A percentile compares a stretch with the other conserved stretches of the same genome.
Evolutionary conservation across 176 grass and related monocot genomes (phyloP).

Genomic region (Oryza officinalis): DNA sequence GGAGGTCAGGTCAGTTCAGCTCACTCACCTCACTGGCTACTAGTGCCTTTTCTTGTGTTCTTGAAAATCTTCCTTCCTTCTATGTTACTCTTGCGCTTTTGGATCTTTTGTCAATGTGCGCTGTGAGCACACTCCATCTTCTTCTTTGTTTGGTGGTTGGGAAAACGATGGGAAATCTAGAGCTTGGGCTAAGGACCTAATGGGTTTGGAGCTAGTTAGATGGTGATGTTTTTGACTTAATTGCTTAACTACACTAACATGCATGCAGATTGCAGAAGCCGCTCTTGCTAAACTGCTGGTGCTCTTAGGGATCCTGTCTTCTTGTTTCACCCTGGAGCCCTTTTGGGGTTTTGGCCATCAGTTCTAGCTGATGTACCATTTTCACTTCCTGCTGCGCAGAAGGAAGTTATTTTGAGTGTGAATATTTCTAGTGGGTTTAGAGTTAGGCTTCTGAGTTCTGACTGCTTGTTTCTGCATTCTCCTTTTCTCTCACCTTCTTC

Average conservation of each 20-base stretch:
- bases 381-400: slow-evolving; percentile 7
- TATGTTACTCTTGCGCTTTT: slow-evolving; percentile 2
- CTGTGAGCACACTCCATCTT: slow-evolving; percentile 3
- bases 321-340: background rate
- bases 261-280: background rate
- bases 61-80: slow-evolving; percentile 29
- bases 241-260: slow-evolving; percentile 27
- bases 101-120: slow-evolving; percentile 17
- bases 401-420: background rate
- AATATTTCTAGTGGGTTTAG: background rate
- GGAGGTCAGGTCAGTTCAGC: slow-evolving; percentile 43
- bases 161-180: slow-evolving; percentile 52
- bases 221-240: slow-evolving; percentile 49
- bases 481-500: background rate
- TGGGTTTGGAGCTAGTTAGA: slow-evolving; percentile 26
- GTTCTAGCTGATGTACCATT: background rate
- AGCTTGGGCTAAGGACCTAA: background rate
- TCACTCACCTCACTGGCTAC: background rate
- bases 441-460: background rate
- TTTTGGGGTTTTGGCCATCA: background rate
- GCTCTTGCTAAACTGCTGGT: background rate
- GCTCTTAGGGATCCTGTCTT: background rate
- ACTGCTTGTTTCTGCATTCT: background rate
- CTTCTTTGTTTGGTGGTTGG: slow-evolving; percentile 43
- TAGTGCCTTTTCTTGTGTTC: slow-evolving; percentile 15